Conservation (phyloP, 2,329 filamentous ascomycete genomes). For the Septoria linicola region DNA sequence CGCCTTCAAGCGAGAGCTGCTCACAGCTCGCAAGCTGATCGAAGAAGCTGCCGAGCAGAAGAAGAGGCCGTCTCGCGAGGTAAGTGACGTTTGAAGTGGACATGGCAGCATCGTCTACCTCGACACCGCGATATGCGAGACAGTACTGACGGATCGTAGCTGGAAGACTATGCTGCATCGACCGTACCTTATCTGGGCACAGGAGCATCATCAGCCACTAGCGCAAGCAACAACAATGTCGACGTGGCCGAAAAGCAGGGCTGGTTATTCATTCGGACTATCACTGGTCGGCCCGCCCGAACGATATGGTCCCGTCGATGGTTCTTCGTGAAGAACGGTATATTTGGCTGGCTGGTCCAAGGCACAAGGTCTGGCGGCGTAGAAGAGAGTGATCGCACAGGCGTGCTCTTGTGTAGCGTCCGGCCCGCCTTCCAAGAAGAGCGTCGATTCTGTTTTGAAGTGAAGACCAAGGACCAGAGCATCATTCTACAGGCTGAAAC, state of each 20-base stretch:
- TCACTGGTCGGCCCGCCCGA: conserved; percentile 83
- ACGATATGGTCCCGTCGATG: conserved; percentile 88
- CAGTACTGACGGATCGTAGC: conserved; percentile 28
- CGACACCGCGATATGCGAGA: too few species aligned
- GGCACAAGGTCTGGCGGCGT: conserved; percentile 77
- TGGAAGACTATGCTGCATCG: conserved; percentile 87
- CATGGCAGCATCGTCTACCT: too few species aligned
- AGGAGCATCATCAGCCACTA: conserved; percentile 58
- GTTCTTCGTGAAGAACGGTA: conserved; percentile 94
- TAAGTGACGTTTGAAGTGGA: too few species aligned
- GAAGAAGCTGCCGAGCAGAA: conserved; percentile 71
- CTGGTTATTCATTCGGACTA: conserved; percentile 81
- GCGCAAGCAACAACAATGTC: conserved; percentile 52
- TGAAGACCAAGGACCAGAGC: conserved; percentile 94
- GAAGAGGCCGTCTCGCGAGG: conserved; percentile 78
- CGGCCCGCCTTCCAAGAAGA: conserved; percentile 91
- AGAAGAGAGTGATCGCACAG: conserved; percentile 93
- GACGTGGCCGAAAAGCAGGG: conserved; percentile 77
- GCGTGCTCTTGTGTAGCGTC: conserved; percentile 88
- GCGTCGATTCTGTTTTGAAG: conserved; percentile 92
- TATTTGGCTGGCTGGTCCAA: conserved; percentile 92
- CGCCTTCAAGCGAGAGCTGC: conserved; percentile 77
- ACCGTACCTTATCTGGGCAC: conserved; percentile 84
- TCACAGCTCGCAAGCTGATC: conserved; percentile 75
- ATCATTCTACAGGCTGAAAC: conserved; percentile 91